Conservation (phyloP, 2,329 filamentous ascomycete species). For the Penicillium sp. region DNA sequence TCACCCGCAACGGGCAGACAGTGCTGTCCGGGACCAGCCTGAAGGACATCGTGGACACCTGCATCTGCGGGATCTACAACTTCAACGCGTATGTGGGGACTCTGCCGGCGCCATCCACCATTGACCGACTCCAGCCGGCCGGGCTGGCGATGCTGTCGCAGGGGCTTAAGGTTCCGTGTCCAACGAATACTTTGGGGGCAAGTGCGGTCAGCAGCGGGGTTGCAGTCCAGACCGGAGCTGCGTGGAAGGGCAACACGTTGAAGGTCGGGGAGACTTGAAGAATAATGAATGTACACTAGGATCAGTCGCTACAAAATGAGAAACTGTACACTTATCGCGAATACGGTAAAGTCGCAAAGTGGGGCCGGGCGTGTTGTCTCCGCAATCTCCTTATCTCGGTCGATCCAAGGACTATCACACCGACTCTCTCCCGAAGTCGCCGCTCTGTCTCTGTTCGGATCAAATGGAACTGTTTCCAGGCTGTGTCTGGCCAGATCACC, state of each 20-base stretch:
- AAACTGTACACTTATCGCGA: not conserved
- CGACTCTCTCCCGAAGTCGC: constrained; percentile 2
- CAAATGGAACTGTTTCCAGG: constrained; percentile 12
- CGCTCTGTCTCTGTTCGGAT: constrained; percentile 1
- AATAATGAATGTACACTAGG: not conserved
- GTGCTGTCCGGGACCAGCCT: constrained; percentile 50
- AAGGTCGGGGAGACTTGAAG: not conserved
- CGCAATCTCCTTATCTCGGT: not conserved
- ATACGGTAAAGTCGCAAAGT: not conserved
- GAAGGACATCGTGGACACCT: constrained; percentile 51
- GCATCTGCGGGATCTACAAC: constrained; percentile 55
- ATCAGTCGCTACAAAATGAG: not conserved
- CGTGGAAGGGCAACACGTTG: not conserved
- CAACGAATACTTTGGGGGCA: constrained; percentile 27
- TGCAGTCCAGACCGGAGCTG: not conserved
- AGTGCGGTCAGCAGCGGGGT: not conserved
- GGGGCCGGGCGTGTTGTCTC: not conserved
- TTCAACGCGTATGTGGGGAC: constrained; percentile 57
- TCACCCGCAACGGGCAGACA: constrained; percentile 42
- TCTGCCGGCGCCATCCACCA: constrained; percentile 38
- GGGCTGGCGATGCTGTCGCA: constrained; percentile 30
- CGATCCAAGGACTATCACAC: not conserved
- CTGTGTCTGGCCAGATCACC: constrained; percentile 12
- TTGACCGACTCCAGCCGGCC: constrained; percentile 39
- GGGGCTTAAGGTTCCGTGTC: constrained; percentile 30